Percentiles rank a stretch among this genome's conserved stretches.
Evolutionary conservation across 2,329 filamentous ascomycete genomes (phyloP).

Genomic region (Cryphonectria japonica): DNA sequence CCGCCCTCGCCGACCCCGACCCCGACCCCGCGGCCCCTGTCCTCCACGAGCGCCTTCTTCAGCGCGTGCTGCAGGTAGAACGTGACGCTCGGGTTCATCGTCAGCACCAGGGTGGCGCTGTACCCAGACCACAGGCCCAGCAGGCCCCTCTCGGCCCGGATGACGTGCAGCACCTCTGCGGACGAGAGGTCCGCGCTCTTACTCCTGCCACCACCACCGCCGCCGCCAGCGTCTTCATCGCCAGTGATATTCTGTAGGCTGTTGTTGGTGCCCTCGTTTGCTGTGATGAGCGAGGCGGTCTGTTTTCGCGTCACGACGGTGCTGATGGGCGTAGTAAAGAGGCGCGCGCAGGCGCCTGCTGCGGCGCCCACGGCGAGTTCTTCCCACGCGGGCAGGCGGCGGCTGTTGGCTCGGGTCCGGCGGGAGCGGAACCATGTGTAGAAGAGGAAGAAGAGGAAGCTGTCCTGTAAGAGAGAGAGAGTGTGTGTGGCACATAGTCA

Average conservation of each 20-base stretch:
- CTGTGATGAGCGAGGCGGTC: conserved; percentile 54
- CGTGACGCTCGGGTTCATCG: conserved; percentile 84
- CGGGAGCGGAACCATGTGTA: conserved; percentile 60
- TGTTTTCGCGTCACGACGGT: conserved; percentile 85
- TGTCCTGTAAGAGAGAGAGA: conserved; percentile 7
- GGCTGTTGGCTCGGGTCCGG: conserved; percentile 40
- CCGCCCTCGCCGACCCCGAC: conserved; percentile 35
- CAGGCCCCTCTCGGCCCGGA: conserved; percentile 70
- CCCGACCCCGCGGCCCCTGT: conserved; percentile 43
- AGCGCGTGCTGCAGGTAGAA: conserved; percentile 80
- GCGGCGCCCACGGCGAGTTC: conserved; percentile 75
- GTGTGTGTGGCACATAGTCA: not conserved
- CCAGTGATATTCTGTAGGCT: conserved; percentile 30
- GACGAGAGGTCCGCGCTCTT: conserved; percentile 42
- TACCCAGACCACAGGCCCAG: conserved; percentile 87
- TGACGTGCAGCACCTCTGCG: conserved; percentile 63
- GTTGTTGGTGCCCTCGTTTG: conserved; percentile 32
- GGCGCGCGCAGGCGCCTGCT: conserved; percentile 74
- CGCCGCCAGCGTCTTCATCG: no score
- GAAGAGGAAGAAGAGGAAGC: conserved; percentile 62
- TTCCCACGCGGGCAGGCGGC: conserved; percentile 63
- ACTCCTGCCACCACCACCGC: no score
- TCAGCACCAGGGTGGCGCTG: conserved; percentile 76
- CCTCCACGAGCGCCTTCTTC: conserved; percentile 59
- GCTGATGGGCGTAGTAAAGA: conserved; percentile 78